Base-by-base conservation (phyloP, 176 grass and related monocot genomes). In the Triticum monococcum region DNA sequence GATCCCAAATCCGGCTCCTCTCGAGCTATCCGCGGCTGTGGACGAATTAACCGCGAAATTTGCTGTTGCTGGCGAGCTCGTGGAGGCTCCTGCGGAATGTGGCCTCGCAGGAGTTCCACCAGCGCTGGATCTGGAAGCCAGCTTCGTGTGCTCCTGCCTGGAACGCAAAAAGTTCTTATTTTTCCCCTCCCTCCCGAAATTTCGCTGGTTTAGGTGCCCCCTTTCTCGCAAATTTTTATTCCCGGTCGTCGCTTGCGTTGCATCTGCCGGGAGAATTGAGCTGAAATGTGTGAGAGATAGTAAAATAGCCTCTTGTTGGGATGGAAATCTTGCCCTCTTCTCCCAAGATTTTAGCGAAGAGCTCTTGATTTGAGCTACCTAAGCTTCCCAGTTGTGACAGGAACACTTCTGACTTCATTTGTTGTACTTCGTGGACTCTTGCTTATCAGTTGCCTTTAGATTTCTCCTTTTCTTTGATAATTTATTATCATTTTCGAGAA, bases 71-170 rank as follows among this genome's bases (percentile, higher is more conserved):
- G 24, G 22, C 56, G 9, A 13, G 23, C 41, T 83, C 25, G 64
- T 66, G 63, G 80, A 41, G 85, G 45, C 61, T 68, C 38, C 68
- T 31, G 60, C 68, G 17, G 81, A 91, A 91, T 91, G 89, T 56
- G 75, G 89, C 61, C 40, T 83, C 75, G 36, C 28, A 35, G 79
- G 71, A 30, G 79, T 12, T 54, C 67, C 17, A 23, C n/a, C 13
- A 48, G 16, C 63, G 68, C 46, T 24, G 85, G 89, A 91, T 91
- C 85, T 87, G 89, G 60, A 46, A 74, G 43, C 13, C 26, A 28
- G 41, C 80, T 79, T n/a, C 22, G 3, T 35, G 64, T 64, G 24
- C 57, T 63, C 13, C 14, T 50, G 46, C 64, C 5, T 68, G 31
- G 40, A 67, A 38, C 45, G 33, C 67, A 5, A 75, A 66, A 66